Percentiles rank a stretch among this genome's conserved stretches.
phyloP scores from a whole-genome alignment of 495 filamentous ascomycete genomes.

The Cercophora samala region DNA sequence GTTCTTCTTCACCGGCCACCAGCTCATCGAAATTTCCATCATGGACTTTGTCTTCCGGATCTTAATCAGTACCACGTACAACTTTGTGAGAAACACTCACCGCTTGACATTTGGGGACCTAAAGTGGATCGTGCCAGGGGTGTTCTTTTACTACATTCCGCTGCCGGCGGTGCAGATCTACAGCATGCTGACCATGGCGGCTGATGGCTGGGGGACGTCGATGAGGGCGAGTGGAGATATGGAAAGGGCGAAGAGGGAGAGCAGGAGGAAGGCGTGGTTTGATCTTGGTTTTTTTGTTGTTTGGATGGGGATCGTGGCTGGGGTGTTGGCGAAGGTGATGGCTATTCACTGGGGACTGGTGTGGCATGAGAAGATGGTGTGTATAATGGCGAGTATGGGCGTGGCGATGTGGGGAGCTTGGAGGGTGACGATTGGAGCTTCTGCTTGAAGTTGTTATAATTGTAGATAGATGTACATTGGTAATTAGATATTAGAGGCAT shows the following conservation, averaged over 20 bases:
- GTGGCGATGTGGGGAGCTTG: constrained; percentile 10
- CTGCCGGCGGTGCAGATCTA: constrained; percentile 17
- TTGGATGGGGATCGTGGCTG: constrained; percentile 17
- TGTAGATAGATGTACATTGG: not conserved
- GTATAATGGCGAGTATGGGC: not conserved
- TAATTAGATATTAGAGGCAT: not conserved
- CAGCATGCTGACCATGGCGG: constrained; percentile 20
- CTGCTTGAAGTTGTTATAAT: not conserved
- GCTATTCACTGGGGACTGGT: not conserved
- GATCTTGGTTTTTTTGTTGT: constrained; percentile 19
- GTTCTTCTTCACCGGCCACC: constrained; percentile 14
- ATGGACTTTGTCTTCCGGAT: constrained; percentile 12
- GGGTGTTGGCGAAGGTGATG: constrained; percentile 7
- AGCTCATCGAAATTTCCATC: constrained; percentile 3
- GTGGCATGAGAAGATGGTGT: constrained; percentile 11
- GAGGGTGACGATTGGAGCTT: constrained; percentile 9
- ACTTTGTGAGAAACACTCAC: constrained; percentile 12
- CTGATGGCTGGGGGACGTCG: constrained; percentile 17
- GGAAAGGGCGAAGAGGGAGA: constrained; percentile 12
- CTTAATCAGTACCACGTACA: constrained; percentile 10
- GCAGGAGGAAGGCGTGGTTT: constrained; percentile 14
- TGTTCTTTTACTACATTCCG: constrained; percentile 19
- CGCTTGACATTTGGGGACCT: constrained; percentile 2
- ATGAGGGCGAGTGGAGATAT: constrained; percentile 17
- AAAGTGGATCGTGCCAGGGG: constrained; percentile 10